Percentiles rank a stretch among this genome's conserved stretches.
phyloP scores from a whole-genome alignment of 805 yeast species.

The Candida qinlingensis region DNA sequence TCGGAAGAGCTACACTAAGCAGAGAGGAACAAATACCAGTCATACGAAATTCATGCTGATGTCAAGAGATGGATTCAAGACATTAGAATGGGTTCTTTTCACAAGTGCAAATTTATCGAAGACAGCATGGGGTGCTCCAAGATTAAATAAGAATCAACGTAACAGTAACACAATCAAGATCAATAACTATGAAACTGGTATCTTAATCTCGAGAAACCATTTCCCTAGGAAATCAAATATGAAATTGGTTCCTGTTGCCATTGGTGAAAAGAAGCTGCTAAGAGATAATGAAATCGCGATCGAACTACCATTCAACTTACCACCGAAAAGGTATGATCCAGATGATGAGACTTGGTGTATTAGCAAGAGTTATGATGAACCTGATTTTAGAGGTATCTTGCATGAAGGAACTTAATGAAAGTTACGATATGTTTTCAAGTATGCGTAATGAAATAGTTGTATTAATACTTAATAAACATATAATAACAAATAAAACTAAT shows the following conservation, averaged over 20 bases:
- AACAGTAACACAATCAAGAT: constrained; percentile 26
- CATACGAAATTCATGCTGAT: constrained; percentile 68
- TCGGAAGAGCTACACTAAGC: constrained; percentile 25
- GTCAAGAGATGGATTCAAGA: constrained; percentile 43
- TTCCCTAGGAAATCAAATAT: constrained; percentile 11
- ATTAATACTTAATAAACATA: background rate
- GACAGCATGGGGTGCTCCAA: constrained; percentile 71
- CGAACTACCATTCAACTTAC: constrained; percentile 50
- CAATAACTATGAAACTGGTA: constrained; percentile 51
- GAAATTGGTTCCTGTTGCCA: constrained; percentile 39
- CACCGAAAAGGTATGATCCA: constrained; percentile 36
- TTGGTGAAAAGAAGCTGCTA: constrained; percentile 26
- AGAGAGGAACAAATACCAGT: constrained; percentile 36
- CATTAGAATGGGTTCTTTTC: constrained; percentile 62
- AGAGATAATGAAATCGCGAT: constrained; percentile 24
- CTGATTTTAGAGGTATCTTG: background rate
- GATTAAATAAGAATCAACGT: constrained; percentile 16
- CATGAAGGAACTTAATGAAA: background rate
- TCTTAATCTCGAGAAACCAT: constrained; percentile 34
- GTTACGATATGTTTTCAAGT: background rate
- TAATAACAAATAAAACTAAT: background rate
- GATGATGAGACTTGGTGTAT: constrained; percentile 46
- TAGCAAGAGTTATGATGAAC: background rate
- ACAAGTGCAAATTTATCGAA: constrained; percentile 73
- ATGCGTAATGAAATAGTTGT: background rate